Base-by-base conservation (phyloP, 148 eudicot species). In the Camellia sinensis region DNA sequence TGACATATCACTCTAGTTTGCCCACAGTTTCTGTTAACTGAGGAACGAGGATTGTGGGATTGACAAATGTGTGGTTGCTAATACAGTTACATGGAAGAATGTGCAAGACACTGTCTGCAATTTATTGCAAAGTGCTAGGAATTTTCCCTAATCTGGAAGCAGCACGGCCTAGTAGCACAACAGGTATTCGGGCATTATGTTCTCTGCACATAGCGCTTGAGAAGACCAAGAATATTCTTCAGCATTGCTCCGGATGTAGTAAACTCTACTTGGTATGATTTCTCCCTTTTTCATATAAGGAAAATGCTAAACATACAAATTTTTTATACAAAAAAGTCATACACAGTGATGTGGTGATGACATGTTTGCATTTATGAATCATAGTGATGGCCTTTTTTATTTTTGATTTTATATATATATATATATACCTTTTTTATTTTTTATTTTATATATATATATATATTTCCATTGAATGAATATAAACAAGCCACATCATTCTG, bases 181-280 rank as follows among this genome's bases (percentile, higher is more conserved):
- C 99, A 19, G 99, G 99, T 44, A 96, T 96, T 87, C 99, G 93
- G 83, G 97, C 98, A 67, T 86, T 96, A 77, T 96, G 99, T 78
- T 89, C 97, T 62, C 82, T 96, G 78, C 99, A 96, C 81, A 84
- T 96, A 74, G 97, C 99, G 21, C 92, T 96, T 48, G 99, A 96
- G 86, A 96, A 96, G 89, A 87, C 97, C 45, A 91, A 91, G 87
- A 92, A 84, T 83, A 86, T 93, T 53, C 88, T 96, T 76, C 99
- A 92, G 73, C 99, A 96, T 79, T 96, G 99, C 78, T 90, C 92
- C 1, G 98, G 92, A 82, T 89, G 98, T 76, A 96, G 99, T 84
- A 96, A 96, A 88, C 85, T 96, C 66, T 96, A 96, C 93, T 83
- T 96, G 92, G 99, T 93, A 93, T 19, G 89, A 66, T 75, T 43